A percentile compares a stretch with the other conserved stretches of the same genome.
These are phyloP conservation scores for Penicillium crystallinum DNA, from an alignment of 495 filamentous ascomycete genomes.

Conservation along the genomic window DNA sequence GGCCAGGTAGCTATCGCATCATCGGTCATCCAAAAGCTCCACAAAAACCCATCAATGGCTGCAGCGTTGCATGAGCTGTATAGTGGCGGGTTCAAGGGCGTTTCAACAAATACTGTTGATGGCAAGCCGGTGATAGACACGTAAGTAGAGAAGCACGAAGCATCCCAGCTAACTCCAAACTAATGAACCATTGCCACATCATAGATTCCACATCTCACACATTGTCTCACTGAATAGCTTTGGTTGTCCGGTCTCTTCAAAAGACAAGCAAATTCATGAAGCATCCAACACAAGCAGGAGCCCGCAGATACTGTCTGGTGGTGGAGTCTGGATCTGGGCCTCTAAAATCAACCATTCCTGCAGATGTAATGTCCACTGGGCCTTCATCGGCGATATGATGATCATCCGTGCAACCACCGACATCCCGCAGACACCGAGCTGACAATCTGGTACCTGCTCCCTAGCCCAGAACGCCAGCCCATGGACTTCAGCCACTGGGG, in stretches of 20 bases:
- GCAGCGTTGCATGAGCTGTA: constrained; percentile 20
- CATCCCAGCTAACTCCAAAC: not conserved
- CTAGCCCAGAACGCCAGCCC: constrained; percentile 21
- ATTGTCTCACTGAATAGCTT: not conserved
- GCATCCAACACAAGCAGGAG: not conserved
- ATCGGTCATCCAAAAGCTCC: constrained; percentile 38
- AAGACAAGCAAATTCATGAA: not conserved
- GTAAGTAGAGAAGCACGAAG: not conserved
- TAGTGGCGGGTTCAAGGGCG: not conserved
- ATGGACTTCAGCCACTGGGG: constrained; percentile 31
- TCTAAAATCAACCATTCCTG: constrained; percentile 56
- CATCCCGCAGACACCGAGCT: constrained; percentile 47
- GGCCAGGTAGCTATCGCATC: constrained; percentile 32
- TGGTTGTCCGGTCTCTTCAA: not conserved
- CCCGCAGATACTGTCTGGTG: not conserved
- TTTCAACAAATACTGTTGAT: not conserved
- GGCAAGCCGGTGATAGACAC: not conserved
- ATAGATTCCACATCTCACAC: not conserved
- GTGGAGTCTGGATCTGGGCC: constrained; percentile 50
- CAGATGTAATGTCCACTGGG: constrained; percentile 34
- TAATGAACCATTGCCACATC: not conserved
- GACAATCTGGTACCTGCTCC: constrained; percentile 24
- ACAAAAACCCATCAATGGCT: constrained; percentile 42
- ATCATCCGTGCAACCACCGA: constrained; percentile 45
- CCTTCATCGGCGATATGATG: constrained; percentile 57